Conservation (phyloP, 371 early-diverging fungal species). For the Encephalitozoon intestinalis region DNA sequence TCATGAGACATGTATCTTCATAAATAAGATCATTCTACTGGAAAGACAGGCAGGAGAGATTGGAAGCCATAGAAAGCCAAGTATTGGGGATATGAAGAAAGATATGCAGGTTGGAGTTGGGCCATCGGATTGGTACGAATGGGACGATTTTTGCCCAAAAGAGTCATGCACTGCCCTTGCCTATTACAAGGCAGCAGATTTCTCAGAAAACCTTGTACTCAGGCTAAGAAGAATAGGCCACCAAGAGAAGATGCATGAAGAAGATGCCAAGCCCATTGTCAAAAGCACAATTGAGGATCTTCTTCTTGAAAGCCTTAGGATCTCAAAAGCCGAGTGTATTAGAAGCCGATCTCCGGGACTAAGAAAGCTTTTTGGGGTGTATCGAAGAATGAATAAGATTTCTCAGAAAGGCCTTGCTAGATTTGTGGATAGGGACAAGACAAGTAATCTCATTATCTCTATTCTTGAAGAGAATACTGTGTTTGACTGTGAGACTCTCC, state of each 20-base stretch:
- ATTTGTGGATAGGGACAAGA: background rate
- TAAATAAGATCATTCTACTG: background rate
- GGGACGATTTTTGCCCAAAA: background rate
- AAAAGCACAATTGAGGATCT: background rate
- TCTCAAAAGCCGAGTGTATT: no score
- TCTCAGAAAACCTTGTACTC: background rate
- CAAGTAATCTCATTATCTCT: background rate
- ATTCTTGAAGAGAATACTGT: background rate
- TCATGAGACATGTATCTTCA: background rate
- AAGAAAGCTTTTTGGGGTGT: background rate
- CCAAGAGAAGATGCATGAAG: background rate
- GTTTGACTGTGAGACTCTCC: background rate
- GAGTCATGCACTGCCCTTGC: background rate
- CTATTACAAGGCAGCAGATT: background rate
- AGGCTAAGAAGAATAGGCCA: background rate
- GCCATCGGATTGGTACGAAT: background rate
- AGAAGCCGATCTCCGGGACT: background rate
- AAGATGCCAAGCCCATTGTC: background rate
- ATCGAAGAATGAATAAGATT: background rate
- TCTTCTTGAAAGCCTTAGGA: background rate
- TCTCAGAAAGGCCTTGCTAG: background rate
- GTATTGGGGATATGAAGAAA: no score
- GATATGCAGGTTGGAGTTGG: background rate
- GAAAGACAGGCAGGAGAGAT: no score
- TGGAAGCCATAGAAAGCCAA: background rate